These are phyloP conservation scores for Cercospora sp. DNA, from an alignment of 2,329 filamentous ascomycete genomes.

Conservation along the genomic window DNA sequence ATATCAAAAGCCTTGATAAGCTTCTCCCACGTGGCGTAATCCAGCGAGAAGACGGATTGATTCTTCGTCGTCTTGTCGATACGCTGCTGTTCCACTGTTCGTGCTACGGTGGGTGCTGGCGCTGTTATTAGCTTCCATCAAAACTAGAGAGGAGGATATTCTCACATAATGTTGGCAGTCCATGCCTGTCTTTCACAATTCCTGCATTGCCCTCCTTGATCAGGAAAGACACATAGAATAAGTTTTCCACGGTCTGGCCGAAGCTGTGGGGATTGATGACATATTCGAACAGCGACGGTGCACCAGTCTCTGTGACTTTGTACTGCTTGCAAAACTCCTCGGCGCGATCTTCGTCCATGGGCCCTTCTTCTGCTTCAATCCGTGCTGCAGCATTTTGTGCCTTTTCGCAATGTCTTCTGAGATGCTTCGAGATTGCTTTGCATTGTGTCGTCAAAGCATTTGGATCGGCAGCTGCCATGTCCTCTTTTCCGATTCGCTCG, in stretches of 20 bases:
- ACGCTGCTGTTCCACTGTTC: slow-evolving; percentile 55
- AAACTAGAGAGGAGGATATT: slow-evolving; percentile 20
- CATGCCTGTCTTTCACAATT: slow-evolving; percentile 71
- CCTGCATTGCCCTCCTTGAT: slow-evolving; percentile 80
- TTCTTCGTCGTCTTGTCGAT: slow-evolving; percentile 58
- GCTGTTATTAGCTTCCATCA: not conserved
- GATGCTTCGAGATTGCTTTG: slow-evolving; percentile 66
- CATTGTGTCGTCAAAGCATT: slow-evolving; percentile 79
- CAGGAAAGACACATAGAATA: slow-evolving; percentile 95
- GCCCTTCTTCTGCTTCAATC: slow-evolving; percentile 41
- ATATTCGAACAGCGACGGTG: slow-evolving; percentile 80
- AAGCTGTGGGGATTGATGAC: slow-evolving; percentile 89
- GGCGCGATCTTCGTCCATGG: slow-evolving; percentile 35
- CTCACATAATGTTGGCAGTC: slow-evolving; percentile 78
- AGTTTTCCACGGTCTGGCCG: slow-evolving; percentile 91
- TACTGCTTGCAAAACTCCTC: slow-evolving; percentile 62
- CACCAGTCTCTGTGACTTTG: slow-evolving; percentile 66
- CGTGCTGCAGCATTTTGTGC: slow-evolving; percentile 30
- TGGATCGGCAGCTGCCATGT: slow-evolving; percentile 74
- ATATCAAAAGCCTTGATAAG: slow-evolving; percentile 77
- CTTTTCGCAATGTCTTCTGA: slow-evolving; percentile 49
- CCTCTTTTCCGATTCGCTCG: slow-evolving; percentile 71
- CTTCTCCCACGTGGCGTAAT: slow-evolving; percentile 79
- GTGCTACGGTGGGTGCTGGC: slow-evolving; percentile 49
- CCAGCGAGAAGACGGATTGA: slow-evolving; percentile 85